Evolutionary conservation across 2,329 filamentous ascomycete genomes (phyloP).

Genomic region (Calycina herbarum): DNA sequence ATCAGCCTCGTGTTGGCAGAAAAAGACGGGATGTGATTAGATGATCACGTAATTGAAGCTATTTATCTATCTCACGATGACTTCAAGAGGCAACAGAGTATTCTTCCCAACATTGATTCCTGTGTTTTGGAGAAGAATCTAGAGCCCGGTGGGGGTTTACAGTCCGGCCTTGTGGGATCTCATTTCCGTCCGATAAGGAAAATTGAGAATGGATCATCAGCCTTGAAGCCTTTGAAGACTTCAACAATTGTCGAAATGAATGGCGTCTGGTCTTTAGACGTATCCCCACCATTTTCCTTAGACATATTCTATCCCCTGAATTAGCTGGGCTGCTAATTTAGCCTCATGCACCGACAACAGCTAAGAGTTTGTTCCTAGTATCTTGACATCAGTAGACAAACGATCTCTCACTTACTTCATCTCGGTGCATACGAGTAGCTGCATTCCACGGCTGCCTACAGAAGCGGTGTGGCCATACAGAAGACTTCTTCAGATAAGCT

Average conservation of each 20-base stretch:
- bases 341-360: too few species aligned
- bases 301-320: background rate
- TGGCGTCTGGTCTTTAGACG: background rate
- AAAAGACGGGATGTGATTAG: background rate
- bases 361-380: too few species aligned
- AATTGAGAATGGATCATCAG: background rate
- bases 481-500: too few species aligned
- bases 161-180: too few species aligned
- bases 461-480: too few species aligned
- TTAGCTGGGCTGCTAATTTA: background rate
- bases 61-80: background rate
- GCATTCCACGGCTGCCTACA: too few species aligned
- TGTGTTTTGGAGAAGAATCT: background rate
- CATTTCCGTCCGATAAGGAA: background rate
- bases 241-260: background rate
- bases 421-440: too few species aligned
- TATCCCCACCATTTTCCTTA: background rate
- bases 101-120: background rate
- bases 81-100: too few species aligned
- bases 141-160: background rate
- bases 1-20: background rate
- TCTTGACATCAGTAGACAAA: too few species aligned
- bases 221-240: background rate
- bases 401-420: too few species aligned
- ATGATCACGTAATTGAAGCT: background rate